These are phyloP conservation scores for Gamarada debralockiae DNA, from an alignment of 495 filamentous ascomycete genomes.

Conservation along the genomic window DNA sequence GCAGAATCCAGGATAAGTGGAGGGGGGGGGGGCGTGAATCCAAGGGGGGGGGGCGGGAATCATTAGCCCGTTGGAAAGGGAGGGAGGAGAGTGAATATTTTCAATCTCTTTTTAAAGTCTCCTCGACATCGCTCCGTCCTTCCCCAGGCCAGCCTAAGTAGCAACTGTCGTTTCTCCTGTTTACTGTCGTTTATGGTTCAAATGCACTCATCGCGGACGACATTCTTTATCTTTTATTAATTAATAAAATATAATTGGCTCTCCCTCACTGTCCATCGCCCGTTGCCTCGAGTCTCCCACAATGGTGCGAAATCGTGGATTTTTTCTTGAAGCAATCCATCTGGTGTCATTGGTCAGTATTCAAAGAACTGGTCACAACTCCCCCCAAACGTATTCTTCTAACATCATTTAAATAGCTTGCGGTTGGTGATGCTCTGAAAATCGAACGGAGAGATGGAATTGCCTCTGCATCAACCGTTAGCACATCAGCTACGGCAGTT, in stretches of 20 bases:
- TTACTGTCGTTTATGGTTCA: no score
- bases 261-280: neutral
- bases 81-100: no score
- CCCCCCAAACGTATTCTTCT: neutral
- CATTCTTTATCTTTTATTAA: neutral
- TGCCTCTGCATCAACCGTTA: no score
- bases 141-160: no score
- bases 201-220: neutral
- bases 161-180: neutral
- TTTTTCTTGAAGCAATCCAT: neutral
- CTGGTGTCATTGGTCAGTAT: neutral
- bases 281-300: neutral
- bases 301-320: neutral
- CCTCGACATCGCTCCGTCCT: no score
- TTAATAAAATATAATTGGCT: no score
- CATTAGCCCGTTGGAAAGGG: no score
- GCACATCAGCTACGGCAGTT: no score
- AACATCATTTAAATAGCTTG: neutral
- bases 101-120: no score
- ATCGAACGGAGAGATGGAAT: neutral
- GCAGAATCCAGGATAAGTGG: no score
- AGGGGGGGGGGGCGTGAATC: no score
- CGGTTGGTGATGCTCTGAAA: neutral
- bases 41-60: no score
- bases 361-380: neutral